phyloP scores from a whole-genome alignment of 208 protist species.

The Entamoeba invadens region DNA sequence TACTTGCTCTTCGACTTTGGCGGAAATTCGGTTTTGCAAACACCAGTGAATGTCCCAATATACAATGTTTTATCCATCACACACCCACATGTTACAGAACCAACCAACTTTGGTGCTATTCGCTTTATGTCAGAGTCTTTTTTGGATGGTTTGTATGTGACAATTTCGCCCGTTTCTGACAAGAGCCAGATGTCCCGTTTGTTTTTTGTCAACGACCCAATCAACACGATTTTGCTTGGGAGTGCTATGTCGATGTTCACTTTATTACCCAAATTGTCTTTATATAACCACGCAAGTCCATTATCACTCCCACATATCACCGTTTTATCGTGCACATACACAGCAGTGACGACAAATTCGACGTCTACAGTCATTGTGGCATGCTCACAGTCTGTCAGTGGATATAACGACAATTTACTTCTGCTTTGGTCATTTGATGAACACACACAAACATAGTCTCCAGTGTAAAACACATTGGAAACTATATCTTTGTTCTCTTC shows the following conservation, averaged over 20 bases:
- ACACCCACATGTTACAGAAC: neutral
- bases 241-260: neutral
- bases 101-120: too few relatives aligned
- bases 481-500: neutral
- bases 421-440: neutral
- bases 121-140: too few relatives aligned
- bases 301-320: neutral
- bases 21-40: neutral
- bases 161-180: neutral
- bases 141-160: too few relatives aligned
- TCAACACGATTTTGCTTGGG: neutral
- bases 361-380: neutral
- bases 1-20: neutral
- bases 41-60: neutral
- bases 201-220: neutral
- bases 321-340: neutral
- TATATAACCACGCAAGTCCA: neutral
- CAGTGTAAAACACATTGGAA: neutral
- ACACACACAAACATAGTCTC: neutral
- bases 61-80: neutral
- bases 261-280: neutral
- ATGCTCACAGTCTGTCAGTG: neutral
- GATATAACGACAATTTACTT: neutral
- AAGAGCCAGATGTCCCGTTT: neutral
- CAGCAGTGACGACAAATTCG: neutral